phyloP scores from a whole-genome alignment of 1,284 basidiomycete species.

The Ustilago shanxiensis region DNA sequence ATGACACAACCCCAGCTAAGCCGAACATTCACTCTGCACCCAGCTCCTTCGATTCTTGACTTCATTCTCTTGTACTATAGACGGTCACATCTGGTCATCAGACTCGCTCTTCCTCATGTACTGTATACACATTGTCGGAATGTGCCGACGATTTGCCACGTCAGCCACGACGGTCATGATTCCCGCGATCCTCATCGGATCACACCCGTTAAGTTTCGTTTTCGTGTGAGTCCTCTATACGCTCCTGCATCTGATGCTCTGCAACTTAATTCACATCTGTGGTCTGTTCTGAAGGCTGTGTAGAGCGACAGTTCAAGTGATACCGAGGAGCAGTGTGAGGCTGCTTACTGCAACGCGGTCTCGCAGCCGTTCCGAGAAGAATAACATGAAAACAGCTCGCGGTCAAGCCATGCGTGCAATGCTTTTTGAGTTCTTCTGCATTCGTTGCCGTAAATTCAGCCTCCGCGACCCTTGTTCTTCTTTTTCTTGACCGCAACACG shows the following conservation, averaged over 20 bases:
- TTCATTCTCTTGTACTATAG: slow-evolving; percentile 15
- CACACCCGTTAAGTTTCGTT: too few species aligned
- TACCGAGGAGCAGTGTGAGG: too few species aligned
- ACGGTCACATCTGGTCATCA: slow-evolving; percentile 8
- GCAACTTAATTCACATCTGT: too few species aligned
- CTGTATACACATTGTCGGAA: neutral
- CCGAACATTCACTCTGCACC: neutral
- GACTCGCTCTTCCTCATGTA: neutral
- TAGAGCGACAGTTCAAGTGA: too few species aligned
- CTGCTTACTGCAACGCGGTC: too few species aligned
- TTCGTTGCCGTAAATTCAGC: neutral
- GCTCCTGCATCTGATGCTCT: too few species aligned
- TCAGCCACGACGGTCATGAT: neutral
- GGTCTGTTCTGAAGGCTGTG: too few species aligned
- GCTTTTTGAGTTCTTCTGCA: neutral
- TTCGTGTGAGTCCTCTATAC: too few species aligned
- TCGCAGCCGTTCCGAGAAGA: neutral
- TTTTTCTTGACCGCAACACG: too few species aligned
- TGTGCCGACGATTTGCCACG: neutral
- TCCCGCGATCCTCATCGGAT: neutral
- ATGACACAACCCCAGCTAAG: neutral
- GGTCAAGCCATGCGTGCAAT: slow-evolving; percentile 8
- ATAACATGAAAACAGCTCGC: neutral
- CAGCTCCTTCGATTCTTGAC: neutral
- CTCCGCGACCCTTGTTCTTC: too few species aligned